Conservation (phyloP, 257 asterid species). For the Anisodus tanguticus region DNA sequence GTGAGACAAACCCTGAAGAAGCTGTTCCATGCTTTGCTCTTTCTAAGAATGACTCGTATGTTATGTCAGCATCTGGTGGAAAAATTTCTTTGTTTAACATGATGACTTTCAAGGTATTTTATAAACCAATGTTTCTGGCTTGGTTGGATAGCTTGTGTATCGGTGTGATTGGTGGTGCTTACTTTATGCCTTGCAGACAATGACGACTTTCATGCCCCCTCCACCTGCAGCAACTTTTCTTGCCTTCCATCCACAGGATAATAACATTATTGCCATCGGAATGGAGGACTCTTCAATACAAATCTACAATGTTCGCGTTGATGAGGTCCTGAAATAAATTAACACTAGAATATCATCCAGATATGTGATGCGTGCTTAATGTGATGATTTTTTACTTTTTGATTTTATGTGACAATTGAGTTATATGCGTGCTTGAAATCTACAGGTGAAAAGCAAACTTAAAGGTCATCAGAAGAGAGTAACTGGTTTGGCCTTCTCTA, state of each 20-base stretch:
- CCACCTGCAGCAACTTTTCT: slow-evolving; percentile 73
- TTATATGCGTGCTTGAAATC: slow-evolving; percentile 18
- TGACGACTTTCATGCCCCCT: slow-evolving; percentile 68
- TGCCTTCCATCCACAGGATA: slow-evolving; percentile 72
- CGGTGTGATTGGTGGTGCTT: background rate
- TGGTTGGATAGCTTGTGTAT: background rate
- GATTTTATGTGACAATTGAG: background rate
- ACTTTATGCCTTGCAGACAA: slow-evolving; percentile 51
- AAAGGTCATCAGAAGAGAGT: slow-evolving; percentile 70
- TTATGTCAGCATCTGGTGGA: slow-evolving; percentile 81
- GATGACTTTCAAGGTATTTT: slow-evolving; percentile 64
- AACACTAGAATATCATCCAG: slow-evolving; percentile 19
- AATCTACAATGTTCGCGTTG: slow-evolving; percentile 57
- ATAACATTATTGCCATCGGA: slow-evolving; percentile 70
- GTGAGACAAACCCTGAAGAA: slow-evolving; percentile 62
- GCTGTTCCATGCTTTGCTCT: slow-evolving; percentile 77
- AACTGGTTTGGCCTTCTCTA: slow-evolving; percentile 78
- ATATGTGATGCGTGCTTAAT: background rate
- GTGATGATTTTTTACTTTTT: background rate
- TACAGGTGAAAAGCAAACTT: slow-evolving; percentile 58
- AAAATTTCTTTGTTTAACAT: slow-evolving; percentile 65
- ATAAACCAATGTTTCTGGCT: slow-evolving; percentile 1
- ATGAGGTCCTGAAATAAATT: slow-evolving; percentile 51
- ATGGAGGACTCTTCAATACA: slow-evolving; percentile 72
- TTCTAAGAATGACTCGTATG: slow-evolving; percentile 65